phyloP scores from a whole-genome alignment of 805 yeast genomes.

The Ogataea salicorniae region DNA sequence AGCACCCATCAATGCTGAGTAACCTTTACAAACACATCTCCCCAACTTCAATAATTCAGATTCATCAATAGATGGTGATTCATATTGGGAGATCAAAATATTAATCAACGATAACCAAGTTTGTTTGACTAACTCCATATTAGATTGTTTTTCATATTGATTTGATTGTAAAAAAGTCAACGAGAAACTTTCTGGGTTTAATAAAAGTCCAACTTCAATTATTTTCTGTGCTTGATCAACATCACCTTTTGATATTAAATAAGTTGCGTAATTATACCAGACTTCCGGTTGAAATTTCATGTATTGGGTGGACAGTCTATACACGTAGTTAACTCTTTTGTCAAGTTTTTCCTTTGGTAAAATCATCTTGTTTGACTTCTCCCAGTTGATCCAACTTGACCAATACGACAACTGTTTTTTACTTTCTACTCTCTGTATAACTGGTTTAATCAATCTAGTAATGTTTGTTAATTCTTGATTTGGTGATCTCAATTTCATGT shows the following conservation, averaged over 20 bases:
- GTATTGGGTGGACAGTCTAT: constrained; percentile 58
- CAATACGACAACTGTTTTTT: constrained; percentile 49
- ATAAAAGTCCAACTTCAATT: constrained; percentile 47
- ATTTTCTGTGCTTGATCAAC: constrained; percentile 33
- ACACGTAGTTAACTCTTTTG: constrained; percentile 65
- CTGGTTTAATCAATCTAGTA: constrained; percentile 30
- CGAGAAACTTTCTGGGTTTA: constrained; percentile 68
- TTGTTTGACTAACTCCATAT: constrained; percentile 44
- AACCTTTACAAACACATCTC: constrained; percentile 55
- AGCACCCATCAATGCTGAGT: constrained; percentile 65
- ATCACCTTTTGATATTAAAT: constrained; percentile 13
- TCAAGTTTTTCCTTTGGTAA: constrained; percentile 45
- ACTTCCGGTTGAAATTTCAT: constrained; percentile 64
- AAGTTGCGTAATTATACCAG: constrained; percentile 59
- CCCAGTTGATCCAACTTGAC: constrained; percentile 78
- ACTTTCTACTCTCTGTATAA: constrained; percentile 15
- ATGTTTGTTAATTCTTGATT: constrained; percentile 63
- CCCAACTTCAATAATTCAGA: constrained; percentile 8
- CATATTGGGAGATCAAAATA: constrained; percentile 36
- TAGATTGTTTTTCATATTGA: constrained; percentile 54
- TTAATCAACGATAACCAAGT: constrained; percentile 48
- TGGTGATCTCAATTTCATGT: constrained; percentile 81
- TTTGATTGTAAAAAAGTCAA: constrained; percentile 67
- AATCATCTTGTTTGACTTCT: constrained; percentile 62
- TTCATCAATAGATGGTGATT: constrained; percentile 15